Evolutionary conservation across 305 asterid species (phyloP).

Genomic region (Fraxinus greggii): DNA sequence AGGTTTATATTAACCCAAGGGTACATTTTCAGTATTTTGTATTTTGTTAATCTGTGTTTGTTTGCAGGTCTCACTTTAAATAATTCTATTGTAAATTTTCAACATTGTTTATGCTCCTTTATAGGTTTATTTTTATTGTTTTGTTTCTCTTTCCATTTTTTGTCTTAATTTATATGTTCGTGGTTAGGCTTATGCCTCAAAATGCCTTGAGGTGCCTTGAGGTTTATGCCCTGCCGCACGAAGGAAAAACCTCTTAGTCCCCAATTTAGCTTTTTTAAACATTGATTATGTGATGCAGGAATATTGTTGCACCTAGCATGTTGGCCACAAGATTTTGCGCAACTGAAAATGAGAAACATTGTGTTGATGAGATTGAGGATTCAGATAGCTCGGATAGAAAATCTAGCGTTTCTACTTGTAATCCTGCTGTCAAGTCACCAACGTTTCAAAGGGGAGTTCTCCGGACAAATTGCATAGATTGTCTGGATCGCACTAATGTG

Average conservation of each 20-base stretch:
- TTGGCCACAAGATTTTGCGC: conserved; percentile 35
- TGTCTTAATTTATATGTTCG: neutral
- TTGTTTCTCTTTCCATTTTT: neutral
- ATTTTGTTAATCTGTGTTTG: neutral
- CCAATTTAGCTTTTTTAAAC: neutral
- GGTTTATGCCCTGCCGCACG: neutral
- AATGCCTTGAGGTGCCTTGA: neutral
- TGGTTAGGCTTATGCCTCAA: neutral
- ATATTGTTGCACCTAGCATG: conserved; percentile 41
- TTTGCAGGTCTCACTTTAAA: neutral
- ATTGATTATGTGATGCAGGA: conserved; percentile 41
- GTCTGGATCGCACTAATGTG: conserved; percentile 98
- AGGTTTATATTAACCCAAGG: neutral
- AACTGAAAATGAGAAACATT: conserved; percentile 46
- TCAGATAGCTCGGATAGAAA: conserved; percentile 53
- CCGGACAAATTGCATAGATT: conserved; percentile 97
- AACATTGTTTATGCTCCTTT: neutral
- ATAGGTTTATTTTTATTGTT: neutral
- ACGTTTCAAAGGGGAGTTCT: conserved; percentile 84
- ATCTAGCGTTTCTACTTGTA: conserved; percentile 34
- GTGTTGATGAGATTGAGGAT: conserved; percentile 49
- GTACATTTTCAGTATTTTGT: neutral
- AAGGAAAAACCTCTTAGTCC: neutral
- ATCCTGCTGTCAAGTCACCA: conserved; percentile 55
- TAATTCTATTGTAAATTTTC: neutral